These are phyloP conservation scores for Alternaria ethzedia DNA, from an alignment of 2,329 filamentous ascomycete species.

Conservation along the genomic window DNA sequence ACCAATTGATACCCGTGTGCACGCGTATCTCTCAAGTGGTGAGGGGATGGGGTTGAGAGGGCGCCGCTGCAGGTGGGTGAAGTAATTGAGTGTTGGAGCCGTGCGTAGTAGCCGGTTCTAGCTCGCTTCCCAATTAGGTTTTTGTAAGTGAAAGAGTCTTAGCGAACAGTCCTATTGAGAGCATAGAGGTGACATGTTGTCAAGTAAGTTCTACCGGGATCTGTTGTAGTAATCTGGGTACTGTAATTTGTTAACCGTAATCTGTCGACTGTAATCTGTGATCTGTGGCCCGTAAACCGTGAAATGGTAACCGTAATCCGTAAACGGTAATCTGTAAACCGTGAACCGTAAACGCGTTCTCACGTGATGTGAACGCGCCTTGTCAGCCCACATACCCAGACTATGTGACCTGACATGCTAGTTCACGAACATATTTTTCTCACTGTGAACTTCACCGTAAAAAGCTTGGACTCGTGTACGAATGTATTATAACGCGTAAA, in stretches of 20 bases:
- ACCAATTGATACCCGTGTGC: not conserved
- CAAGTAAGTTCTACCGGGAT: not conserved
- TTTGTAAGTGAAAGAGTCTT: not conserved
- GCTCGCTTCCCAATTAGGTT: not conserved
- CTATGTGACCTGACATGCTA: too few relatives aligned
- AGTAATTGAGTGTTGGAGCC: not conserved
- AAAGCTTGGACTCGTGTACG: not conserved
- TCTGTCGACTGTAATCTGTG: not conserved
- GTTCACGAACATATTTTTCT: not conserved
- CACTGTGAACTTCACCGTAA: not conserved
- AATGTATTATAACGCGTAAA: not conserved
- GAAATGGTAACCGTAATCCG: not conserved
- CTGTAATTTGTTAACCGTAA: not conserved
- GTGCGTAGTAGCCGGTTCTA: not conserved
- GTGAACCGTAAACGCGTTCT: not conserved
- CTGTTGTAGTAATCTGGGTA: not conserved
- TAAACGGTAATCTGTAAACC: not conserved
- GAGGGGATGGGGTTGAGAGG: not conserved
- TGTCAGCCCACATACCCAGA: too few relatives aligned
- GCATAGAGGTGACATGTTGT: not conserved
- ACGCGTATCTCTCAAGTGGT: not conserved
- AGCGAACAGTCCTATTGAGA: not conserved
- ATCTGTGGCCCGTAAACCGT: not conserved
- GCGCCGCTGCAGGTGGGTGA: not conserved
- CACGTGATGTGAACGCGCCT: slow-evolving; percentile 1